A percentile compares a stretch with the other conserved stretches of the same genome.
phyloP scores from a whole-genome alignment of 768 basidiomycete genomes.

The Cyathus striatus region DNA sequence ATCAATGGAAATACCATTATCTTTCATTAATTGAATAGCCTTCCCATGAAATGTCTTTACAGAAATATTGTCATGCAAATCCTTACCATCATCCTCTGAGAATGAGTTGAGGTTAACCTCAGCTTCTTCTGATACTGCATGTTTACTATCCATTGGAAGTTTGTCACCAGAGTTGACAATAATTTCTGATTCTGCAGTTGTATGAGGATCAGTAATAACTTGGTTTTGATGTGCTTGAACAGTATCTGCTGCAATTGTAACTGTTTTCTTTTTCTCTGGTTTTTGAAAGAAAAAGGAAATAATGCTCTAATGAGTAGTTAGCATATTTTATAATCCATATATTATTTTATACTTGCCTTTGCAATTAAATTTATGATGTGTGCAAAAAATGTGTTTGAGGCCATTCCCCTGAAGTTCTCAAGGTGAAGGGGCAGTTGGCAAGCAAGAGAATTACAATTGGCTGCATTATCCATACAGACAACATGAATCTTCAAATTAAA shows the following conservation, averaged over 20 bases:
- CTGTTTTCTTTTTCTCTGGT: slow-evolving; percentile 9
- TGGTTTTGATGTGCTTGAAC: not conserved
- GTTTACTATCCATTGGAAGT: slow-evolving; percentile 5
- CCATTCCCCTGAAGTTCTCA: slow-evolving; percentile 15
- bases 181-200: slow-evolving; percentile 3
- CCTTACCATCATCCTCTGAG: not conserved
- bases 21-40: slow-evolving; percentile 1
- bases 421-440: slow-evolving; percentile 11
- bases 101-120: not conserved
- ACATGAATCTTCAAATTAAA: slow-evolving; percentile 16
- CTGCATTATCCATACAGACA: slow-evolving; percentile 28
- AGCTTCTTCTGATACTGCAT: slow-evolving; percentile 10
- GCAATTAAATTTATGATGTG: slow-evolving; percentile 27
- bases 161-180: slow-evolving; percentile 1
- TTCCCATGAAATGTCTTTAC: not conserved
- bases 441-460: slow-evolving; percentile 22
- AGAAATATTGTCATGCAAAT: not conserved
- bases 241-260: slow-evolving; percentile 1
- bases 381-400: slow-evolving; percentile 16
- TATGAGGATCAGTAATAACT: not conserved
- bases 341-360: slow-evolving; percentile 15
- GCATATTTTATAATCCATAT: slow-evolving; percentile 1
- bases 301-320: slow-evolving; percentile 11
- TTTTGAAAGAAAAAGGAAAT: slow-evolving; percentile 19
- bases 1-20: slow-evolving; percentile 2